A percentile compares a stretch with the other conserved stretches of the same genome.
Conservation (phyloP, 169 alveolate species). For the Plasmodium falciparum region DNA sequence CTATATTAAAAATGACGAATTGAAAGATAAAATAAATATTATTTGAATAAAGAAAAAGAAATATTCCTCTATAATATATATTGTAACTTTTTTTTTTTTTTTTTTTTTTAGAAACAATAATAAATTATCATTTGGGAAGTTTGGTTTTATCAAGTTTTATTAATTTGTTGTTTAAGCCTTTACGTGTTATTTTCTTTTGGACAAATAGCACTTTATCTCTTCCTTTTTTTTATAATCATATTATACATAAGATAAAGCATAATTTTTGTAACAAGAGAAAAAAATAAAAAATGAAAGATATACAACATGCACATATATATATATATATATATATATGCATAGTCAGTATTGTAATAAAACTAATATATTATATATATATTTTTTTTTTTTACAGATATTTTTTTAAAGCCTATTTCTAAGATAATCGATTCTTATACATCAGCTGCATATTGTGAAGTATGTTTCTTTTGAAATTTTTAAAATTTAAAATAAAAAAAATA, state of each 20-base stretch:
- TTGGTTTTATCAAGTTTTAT: constrained; percentile 57
- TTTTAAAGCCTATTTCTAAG: constrained; percentile 45
- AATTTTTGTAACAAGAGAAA: constrained; percentile 19
- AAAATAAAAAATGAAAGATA: neutral
- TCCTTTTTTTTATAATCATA: constrained; percentile 40
- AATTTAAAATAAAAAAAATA: neutral
- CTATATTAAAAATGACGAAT: neutral
- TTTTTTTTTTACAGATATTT: constrained; percentile 10
- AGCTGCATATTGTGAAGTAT: constrained; percentile 68
- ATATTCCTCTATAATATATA: neutral
- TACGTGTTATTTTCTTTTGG: constrained; percentile 67
- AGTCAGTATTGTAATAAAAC: neutral
- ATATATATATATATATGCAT: neutral
- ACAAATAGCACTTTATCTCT: constrained; percentile 52
- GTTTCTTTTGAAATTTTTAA: neutral
- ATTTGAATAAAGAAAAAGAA: no score
- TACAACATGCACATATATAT: neutral
- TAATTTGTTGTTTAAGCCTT: constrained; percentile 21
- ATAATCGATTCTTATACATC: constrained; percentile 34
- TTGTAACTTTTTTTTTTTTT: neutral
- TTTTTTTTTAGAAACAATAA: constrained; percentile 38
- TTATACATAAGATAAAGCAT: constrained; percentile 39
- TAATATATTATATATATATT: neutral
- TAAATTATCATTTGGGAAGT: constrained; percentile 60
- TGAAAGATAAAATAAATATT: neutral